Conservation (phyloP, 2,329 filamentous ascomycete genomes). For the Didymellaceae sp. region DNA sequence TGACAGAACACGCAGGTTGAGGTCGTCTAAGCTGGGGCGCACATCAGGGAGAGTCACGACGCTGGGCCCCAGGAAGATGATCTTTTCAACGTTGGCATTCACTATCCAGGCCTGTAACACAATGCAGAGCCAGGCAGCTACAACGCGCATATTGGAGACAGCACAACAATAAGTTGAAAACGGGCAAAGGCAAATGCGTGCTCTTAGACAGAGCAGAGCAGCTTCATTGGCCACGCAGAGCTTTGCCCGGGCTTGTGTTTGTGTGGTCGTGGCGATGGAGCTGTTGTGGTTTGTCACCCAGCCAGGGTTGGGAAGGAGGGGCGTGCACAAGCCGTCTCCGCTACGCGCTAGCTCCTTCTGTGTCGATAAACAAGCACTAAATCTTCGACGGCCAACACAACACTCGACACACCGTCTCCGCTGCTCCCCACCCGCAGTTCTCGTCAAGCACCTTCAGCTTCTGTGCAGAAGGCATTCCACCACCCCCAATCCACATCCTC, state of each 20-base stretch:
- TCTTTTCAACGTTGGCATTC: slow-evolving; percentile 85
- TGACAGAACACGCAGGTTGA: slow-evolving; percentile 70
- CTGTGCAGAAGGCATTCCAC: slow-evolving; percentile 16
- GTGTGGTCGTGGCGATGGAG: slow-evolving; percentile 9
- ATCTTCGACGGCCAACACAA: slow-evolving; percentile 24
- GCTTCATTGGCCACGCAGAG: slow-evolving; percentile 18
- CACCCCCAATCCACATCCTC: slow-evolving; percentile 38
- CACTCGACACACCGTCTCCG: slow-evolving; percentile 31
- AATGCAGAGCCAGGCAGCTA: slow-evolving; percentile 39
- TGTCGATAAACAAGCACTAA: slow-evolving; percentile 21
- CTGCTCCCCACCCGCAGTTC: slow-evolving; percentile 28
- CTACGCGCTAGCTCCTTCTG: slow-evolving; percentile 18
- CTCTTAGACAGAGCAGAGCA: slow-evolving; percentile 20
- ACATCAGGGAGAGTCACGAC: slow-evolving; percentile 62
- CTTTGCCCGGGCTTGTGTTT: slow-evolving; percentile 7
- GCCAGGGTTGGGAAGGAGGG: background rate
- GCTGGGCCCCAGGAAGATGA: slow-evolving; percentile 79
- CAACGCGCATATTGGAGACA: slow-evolving; percentile 44
- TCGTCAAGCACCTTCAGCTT: slow-evolving; percentile 20
- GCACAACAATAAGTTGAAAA: slow-evolving; percentile 10
- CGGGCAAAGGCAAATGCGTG: slow-evolving; percentile 6
- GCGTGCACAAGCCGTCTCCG: slow-evolving; percentile 11
- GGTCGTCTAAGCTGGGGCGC: slow-evolving; percentile 63
- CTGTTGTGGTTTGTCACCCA: slow-evolving; percentile 14
- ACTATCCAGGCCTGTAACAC: slow-evolving; percentile 44